Percentiles rank a stretch among this genome's conserved stretches.
phyloP scores from a whole-genome alignment of 495 filamentous ascomycete species.

The Aspergillus cavernicola region DNA sequence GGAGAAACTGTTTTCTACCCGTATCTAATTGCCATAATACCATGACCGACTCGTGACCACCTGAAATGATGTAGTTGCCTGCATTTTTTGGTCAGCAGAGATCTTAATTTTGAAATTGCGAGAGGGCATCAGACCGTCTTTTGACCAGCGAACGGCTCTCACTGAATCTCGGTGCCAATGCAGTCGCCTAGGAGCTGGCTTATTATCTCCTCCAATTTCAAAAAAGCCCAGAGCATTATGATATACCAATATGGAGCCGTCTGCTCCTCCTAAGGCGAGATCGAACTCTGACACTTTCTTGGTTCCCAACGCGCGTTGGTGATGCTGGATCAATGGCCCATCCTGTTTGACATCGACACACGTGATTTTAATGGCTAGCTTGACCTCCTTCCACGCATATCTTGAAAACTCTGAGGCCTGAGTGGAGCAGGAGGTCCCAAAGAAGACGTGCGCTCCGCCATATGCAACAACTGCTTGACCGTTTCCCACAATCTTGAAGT shows the following conservation, averaged over 20 bases:
- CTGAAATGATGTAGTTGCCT: conserved; percentile 97
- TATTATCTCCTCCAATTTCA: conserved; percentile 37
- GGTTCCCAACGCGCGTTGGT: conserved; percentile 9
- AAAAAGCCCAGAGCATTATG: conserved; percentile 64
- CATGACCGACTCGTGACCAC: conserved; percentile 83
- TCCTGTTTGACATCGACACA: conserved; percentile 32
- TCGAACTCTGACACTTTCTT: conserved; percentile 47
- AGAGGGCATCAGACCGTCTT: conserved; percentile 64
- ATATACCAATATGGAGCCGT: conserved; percentile 75
- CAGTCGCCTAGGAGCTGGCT: conserved; percentile 42
- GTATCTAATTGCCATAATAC: conserved; percentile 97
- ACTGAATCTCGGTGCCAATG: conserved; percentile 93
- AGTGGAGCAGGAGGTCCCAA: conserved; percentile 26
- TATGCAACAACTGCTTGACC: conserved; percentile 37
- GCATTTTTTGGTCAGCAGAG: conserved; percentile 3
- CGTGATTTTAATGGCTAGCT: conserved; percentile 29
- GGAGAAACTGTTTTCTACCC: conserved; percentile 70
- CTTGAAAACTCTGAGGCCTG: conserved; percentile 20
- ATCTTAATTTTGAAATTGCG: conserved; percentile 1
- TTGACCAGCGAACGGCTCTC: conserved; percentile 78
- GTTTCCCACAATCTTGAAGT: conserved; percentile 28
- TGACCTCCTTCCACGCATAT: conserved; percentile 52
- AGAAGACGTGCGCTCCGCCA: conserved; percentile 30
- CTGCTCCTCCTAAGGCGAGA: conserved; percentile 67
- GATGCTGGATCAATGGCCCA: conserved; percentile 29